Evolutionary conservation across 192 early-diverging fungal species (phyloP), one percentile per base, ranked within the genome.

Genomic region (Thamnidium elegans): DNA sequence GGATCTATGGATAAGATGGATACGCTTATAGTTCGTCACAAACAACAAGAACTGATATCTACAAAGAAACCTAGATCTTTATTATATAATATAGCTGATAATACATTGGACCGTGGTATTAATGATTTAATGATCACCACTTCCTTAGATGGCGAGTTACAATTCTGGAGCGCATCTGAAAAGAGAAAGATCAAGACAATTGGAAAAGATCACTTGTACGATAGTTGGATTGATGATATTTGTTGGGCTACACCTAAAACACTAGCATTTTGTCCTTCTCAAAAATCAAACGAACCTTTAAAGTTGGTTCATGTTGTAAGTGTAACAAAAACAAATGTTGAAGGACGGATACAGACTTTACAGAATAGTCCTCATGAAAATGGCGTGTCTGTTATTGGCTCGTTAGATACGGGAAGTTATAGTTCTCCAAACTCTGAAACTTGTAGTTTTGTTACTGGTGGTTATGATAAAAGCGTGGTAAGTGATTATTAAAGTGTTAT

Each of bases 381-480:
- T 13, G 34, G 50, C n/a, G 10, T 42, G 17, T 34, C 48, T 31
- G 20, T 15, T 3, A 63, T 63, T 34, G 47, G 47, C 3, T 31
- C 62, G 2, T 14, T 63, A 15, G 50, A 39, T 19, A 9, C 32
- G 26, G 48, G 19, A 21, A 20, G 31, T 7, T 20, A 14, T 7
- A 50, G 13, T 14, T 14, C 11, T 19, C 6, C 32, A 8, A 45
- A 7, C 14, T n/a, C 11, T 23, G 32, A 51, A 8, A 15, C 14
- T 0, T 23, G 20, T n/a, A 62, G 20, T 13, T 63, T 63, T 39
- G 48, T 63, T 34, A 63, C 62, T 9, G 62, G 48, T 42, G 48
- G 62, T 10, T 36, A 34, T 47, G 62, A 63, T 52, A 63, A 63
- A 21, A 34, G 23, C 2, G 47, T 51, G 30, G 62, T 63, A 63